Evolutionary conservation across 257 asterid species (phyloP), one percentile per base, ranked within the genome.

Genomic region (Nicotiana sylvestris): DNA sequence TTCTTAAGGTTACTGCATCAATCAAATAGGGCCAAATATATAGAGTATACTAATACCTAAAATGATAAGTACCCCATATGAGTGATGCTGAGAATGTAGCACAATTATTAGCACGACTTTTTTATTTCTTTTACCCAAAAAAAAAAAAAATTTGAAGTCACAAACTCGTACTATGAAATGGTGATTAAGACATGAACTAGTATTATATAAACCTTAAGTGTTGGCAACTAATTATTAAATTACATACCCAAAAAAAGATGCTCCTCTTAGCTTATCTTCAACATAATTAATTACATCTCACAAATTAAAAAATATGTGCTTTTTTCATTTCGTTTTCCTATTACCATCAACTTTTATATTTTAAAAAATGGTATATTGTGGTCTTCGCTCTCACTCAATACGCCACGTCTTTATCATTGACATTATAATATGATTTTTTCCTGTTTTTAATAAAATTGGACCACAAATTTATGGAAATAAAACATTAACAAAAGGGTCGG

Each of bases 201-300:
- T 62, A 35, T 37, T 25, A 62, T 37, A 60, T 80, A 18, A 21
- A n/a, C 39, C n/a, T 65, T 62, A 77, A 33, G 46, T 27, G 6
- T 58, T 60, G 51, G 11, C 46, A 65, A 83, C 25, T 11, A 29
- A 29, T 10, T 39, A 21, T 39, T 39, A 43, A 61, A 30, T 29
- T 21, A 39, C 12, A 37, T 25, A 53, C 61, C 9, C 61, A 10
- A 53, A n/a, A 43, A 6, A 21, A 35, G 46, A 27, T 72, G 61
- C 62, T 64, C 49, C 18, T 49, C 64, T 62, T 49, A 5, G 46
- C 85, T 82, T 82, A 62, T 82, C 77, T 64, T 53, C 82, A 17
- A 33, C 77, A 62, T 64, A 82, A 27, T 49, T 66, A 27, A 81
- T 64, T 46, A 11, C 33, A 49, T 65, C 78, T 43, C 78, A 70